phyloP scores from a whole-genome alignment of 495 filamentous ascomycete genomes.

The Neurospora sp. region DNA sequence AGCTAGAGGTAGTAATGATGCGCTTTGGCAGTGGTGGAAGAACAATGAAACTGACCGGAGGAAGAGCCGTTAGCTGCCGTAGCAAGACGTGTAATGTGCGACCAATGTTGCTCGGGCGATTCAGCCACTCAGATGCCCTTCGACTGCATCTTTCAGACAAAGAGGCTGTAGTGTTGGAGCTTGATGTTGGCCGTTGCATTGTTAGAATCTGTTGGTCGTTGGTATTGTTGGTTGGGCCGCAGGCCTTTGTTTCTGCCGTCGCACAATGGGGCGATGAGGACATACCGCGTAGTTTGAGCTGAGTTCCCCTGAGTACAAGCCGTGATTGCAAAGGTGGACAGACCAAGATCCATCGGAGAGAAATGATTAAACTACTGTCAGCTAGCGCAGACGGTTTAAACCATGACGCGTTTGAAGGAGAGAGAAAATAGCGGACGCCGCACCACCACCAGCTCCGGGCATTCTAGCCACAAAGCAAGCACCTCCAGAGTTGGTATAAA shows the following conservation, averaged over 20 bases:
- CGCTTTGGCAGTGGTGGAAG: background rate
- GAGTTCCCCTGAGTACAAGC: background rate
- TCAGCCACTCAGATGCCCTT: background rate
- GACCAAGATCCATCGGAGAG: background rate
- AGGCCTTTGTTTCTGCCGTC: background rate
- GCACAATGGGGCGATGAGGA: no score
- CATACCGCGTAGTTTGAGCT: background rate
- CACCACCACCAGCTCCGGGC: background rate
- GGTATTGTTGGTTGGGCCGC: background rate
- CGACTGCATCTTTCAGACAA: background rate
- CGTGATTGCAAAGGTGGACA: no score
- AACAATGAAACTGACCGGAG: no score
- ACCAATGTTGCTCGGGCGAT: background rate
- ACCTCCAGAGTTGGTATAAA: no score
- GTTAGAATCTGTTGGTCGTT: background rate
- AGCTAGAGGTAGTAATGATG: no score
- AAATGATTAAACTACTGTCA: background rate
- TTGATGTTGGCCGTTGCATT: background rate
- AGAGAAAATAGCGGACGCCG: no score
- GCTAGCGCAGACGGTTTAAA: no score
- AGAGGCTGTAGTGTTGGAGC: background rate
- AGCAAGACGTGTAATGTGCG: background rate
- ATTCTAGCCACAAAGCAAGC: no score
- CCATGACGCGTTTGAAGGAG: no score
- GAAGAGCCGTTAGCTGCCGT: background rate